Evolutionary conservation across 2,329 filamentous ascomycete genomes (phyloP).

Genomic region (Aureobasidium subglaciale): DNA sequence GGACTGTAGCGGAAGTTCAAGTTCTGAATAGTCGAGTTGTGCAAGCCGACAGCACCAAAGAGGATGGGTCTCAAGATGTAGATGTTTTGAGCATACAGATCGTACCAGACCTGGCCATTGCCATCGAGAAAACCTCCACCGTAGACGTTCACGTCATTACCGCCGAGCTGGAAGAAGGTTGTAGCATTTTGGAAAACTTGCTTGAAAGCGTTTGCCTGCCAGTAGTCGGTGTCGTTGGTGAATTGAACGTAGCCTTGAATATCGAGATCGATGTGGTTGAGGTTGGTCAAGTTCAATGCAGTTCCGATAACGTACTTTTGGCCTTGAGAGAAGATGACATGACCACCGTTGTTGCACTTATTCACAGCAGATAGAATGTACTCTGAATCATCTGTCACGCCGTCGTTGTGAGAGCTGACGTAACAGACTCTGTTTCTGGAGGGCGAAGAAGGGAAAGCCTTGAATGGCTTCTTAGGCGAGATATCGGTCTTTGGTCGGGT

Average conservation of each 20-base stretch:
- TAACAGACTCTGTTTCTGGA: conserved; percentile 32
- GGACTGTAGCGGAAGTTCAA: conserved; percentile 55
- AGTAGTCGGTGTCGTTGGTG: conserved; percentile 61
- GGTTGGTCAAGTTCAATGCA: conserved; percentile 57
- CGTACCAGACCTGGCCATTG: conserved; percentile 59
- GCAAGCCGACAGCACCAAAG: conserved; percentile 50
- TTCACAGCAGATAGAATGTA: conserved; percentile 50
- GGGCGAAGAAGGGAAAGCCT: conserved; percentile 30
- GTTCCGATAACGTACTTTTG: conserved; percentile 56
- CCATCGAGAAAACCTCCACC: conserved; percentile 58
- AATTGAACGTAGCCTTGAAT: conserved; percentile 56
- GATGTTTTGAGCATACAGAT: conserved; percentile 51
- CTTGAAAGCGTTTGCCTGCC: conserved; percentile 58
- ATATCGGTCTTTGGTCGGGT: conserved; percentile 29
- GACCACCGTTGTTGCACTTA: conserved; percentile 56
- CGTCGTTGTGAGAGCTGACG: conserved; percentile 32
- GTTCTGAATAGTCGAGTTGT: conserved; percentile 52
- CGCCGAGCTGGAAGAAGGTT: conserved; percentile 61
- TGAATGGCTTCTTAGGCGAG: conserved; percentile 30
- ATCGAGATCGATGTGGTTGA: conserved; percentile 56
- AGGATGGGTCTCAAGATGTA: conserved; percentile 54
- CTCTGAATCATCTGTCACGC: conserved; percentile 42
- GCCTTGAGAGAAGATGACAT: conserved; percentile 51
- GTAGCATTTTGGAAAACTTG: conserved; percentile 60
- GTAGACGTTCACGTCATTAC: conserved; percentile 60